phyloP scores from a whole-genome alignment of 805 yeast species.

The Nakazawaea ernobii region DNA sequence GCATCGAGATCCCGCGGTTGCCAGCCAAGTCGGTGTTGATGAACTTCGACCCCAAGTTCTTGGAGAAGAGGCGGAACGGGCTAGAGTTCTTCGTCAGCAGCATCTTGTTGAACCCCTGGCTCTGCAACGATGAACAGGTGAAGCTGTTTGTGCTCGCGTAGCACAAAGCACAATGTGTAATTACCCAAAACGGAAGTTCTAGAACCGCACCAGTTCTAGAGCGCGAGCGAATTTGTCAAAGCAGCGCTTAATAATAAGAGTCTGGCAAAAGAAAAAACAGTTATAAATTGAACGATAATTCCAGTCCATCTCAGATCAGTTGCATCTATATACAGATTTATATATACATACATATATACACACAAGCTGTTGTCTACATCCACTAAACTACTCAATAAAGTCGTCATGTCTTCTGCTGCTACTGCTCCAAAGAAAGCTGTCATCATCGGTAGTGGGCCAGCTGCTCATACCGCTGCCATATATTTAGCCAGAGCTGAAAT shows the following conservation, averaged over 20 bases:
- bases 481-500: slow-evolving; percentile 95
- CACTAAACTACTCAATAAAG: too few species aligned
- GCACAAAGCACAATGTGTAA: not conserved
- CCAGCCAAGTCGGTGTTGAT: slow-evolving; percentile 48
- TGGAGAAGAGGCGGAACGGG: slow-evolving; percentile 49
- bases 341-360: not conserved
- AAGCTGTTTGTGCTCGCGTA: slow-evolving; percentile 34
- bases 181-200: slow-evolving; percentile 2
- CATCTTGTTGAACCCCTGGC: slow-evolving; percentile 44
- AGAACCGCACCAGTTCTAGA: not conserved
- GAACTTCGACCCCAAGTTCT: slow-evolving; percentile 38
- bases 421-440: slow-evolving; percentile 85
- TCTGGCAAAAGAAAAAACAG: not conserved
- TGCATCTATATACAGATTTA: too few species aligned
- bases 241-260: slow-evolving; percentile 12
- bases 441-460: slow-evolving; percentile 96
- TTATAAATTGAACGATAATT: not conserved
- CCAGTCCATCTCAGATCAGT: not conserved
- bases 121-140: slow-evolving; percentile 31
- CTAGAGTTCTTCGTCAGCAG: slow-evolving; percentile 55
- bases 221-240: slow-evolving; percentile 14
- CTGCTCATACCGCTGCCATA: slow-evolving; percentile 98
- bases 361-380: too few species aligned
- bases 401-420: slow-evolving; percentile 20
- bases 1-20: slow-evolving; percentile 36